phyloP scores from a whole-genome alignment of 257 asterid species.

The Solanum corneliomulleri region DNA sequence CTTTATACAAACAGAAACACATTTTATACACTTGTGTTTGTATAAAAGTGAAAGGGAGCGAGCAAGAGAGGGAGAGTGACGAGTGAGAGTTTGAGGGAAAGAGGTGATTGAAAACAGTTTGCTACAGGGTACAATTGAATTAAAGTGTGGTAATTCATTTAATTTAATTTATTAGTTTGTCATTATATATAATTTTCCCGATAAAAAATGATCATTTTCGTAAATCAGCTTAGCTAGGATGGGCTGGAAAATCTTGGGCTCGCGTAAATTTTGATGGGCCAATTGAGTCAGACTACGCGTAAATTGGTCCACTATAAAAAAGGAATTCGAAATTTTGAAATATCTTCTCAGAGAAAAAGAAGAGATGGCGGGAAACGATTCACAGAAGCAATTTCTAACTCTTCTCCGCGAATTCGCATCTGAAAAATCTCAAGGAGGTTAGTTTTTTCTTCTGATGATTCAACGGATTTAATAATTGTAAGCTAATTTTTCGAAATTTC shows the following conservation, averaged over 20 bases:
- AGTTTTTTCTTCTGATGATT: background rate
- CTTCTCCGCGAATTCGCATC: conserved; percentile 58
- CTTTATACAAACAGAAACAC: no score
- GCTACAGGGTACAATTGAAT: no score
- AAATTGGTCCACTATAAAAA: background rate
- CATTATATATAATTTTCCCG: no score
- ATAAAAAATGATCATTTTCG: no score
- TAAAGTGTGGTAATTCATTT: no score
- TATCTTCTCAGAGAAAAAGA: background rate
- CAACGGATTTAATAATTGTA: background rate
- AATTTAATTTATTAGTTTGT: no score
- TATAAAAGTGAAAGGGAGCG: no score
- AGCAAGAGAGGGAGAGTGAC: no score
- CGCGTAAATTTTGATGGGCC: background rate
- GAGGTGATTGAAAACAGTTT: no score
- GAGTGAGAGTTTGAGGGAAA: no score
- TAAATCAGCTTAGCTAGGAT: background rate
- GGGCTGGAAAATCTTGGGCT: background rate
- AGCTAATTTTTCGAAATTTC: background rate
- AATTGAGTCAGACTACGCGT: background rate
- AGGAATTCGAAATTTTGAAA: background rate
- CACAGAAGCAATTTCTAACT: conserved; percentile 46
- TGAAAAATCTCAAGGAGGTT: conserved; percentile 81
- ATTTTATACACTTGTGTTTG: no score
- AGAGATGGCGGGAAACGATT: conserved; percentile 77